Evolutionary conservation across 2,329 filamentous ascomycete species (phyloP).

Genomic region (Pseudocercospora macadamiae): DNA sequence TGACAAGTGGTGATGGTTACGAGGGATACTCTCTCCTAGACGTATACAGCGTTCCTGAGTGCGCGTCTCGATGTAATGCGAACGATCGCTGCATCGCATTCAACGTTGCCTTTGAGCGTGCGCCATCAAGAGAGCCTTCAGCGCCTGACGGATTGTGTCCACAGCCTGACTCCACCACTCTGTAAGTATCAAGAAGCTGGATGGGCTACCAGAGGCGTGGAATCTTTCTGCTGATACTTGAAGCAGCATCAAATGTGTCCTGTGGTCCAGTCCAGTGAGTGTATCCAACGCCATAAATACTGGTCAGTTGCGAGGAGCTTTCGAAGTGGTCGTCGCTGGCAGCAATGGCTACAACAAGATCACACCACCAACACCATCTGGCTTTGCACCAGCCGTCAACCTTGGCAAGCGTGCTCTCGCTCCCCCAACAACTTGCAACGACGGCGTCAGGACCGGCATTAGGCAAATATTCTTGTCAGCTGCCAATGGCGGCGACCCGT

Average conservation of each 20-base stretch:
- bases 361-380: conserved; percentile 7
- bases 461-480: neutral
- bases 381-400: conserved; percentile 21
- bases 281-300: conserved; percentile 30
- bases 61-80: conserved; percentile 29
- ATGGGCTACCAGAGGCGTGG: no score
- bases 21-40: conserved; percentile 25
- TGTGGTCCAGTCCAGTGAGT: conserved; percentile 34
- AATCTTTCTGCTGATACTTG: neutral
- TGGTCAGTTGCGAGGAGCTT: conserved; percentile 30
- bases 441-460: conserved; percentile 34
- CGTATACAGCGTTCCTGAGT: conserved; percentile 31
- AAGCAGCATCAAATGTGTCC: conserved; percentile 35
- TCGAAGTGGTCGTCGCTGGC: conserved; percentile 20
- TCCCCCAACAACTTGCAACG: conserved; percentile 32
- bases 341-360: conserved; percentile 19
- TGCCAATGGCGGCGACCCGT: neutral
- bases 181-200: neutral
- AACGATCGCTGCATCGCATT: conserved; percentile 21
- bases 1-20: conserved; percentile 20
- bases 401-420: conserved; percentile 32
- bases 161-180: conserved; percentile 1
- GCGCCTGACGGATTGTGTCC: conserved; percentile 26
- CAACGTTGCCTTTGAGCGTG: conserved; percentile 18
- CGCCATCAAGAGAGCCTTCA: conserved; percentile 36